Base-by-base conservation (phyloP, 306 rosid genomes). In the Prunus fruticosa region DNA sequence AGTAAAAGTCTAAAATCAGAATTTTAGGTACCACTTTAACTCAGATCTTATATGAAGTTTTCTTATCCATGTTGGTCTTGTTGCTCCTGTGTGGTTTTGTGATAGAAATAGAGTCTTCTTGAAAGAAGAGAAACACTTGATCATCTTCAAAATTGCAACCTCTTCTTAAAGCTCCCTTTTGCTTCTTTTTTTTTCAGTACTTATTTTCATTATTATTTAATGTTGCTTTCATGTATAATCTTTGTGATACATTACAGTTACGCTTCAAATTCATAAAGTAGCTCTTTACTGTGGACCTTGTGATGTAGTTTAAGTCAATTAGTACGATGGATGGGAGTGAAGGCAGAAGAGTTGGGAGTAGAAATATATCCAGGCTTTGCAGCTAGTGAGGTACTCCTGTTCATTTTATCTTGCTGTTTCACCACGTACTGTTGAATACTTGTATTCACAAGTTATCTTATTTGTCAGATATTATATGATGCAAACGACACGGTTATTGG, bases 361-460 rank as follows among this genome's bases (percentile, higher is more conserved):
- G 98, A 94, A 86, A 90, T 94, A 86, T 94, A 90, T 84, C 96
- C 97, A 64, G 97, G 98, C 72, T 94, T 94, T 83, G 93, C 96
- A 79, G 98, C 97, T 69, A 92, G 93, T 75, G 96, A 94, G 96
- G 98, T 94, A 86, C 82, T 73, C 72, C 68, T 9, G 57, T 67
- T 56, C 49, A 76, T 69, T 38, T 57, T 81, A 57, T 77, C 73
- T 32, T 75, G 53, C 20, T 60, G 23, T 63, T 76, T 47, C 65
- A 82, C 70, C 62, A 49, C 65, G 69, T 75, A 11, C 51, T 62
- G 32, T 74, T 78, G 54, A 47, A 76, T 67, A 52, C 76, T 63
- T 72, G 9, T 45, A 51, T n/a, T 77, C n/a, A 57, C 22, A 67
- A 23, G 30, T 27, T 47, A 54, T 77, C 71, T 78, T 77, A 27